Percentiles rank a stretch among this genome's conserved stretches.
These are phyloP conservation scores for Halteria grandinella DNA, from an alignment of 73 alveolate species.

Conservation along the genomic window DNA sequence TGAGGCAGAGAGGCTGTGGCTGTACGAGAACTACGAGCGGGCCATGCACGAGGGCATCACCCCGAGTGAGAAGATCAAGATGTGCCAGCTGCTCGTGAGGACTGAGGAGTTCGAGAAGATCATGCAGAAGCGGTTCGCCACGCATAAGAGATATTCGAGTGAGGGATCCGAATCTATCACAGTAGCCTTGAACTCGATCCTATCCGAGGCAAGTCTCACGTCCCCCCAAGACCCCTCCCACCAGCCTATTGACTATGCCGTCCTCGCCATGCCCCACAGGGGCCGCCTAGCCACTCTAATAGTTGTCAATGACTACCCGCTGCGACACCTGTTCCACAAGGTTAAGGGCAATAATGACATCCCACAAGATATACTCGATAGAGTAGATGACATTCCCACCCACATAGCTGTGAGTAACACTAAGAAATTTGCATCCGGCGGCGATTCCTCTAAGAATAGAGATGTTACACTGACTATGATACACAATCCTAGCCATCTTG, in stretches of 20 bases:
- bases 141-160: constrained; percentile 84
- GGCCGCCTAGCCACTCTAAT: constrained; percentile 76
- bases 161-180: constrained; percentile 84
- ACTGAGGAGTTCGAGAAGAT: constrained; percentile 80
- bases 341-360: constrained; percentile 78
- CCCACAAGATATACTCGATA: constrained; percentile 68
- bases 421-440: constrained; percentile 56
- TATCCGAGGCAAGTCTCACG: constrained; percentile 76
- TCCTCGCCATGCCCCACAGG: constrained; percentile 86
- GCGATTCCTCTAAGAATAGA: constrained; percentile 63
- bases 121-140: constrained; percentile 74
- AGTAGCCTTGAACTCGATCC: constrained; percentile 71
- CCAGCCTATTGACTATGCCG: constrained; percentile 71
- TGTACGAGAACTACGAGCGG: constrained; percentile 76
- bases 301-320: constrained; percentile 72
- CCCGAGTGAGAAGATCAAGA: constrained; percentile 69
- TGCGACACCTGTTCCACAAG: constrained; percentile 71
- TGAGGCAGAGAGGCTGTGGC: constrained; percentile 83
- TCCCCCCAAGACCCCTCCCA: too few species aligned
- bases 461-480: constrained; percentile 77
- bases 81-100: constrained; percentile 35
- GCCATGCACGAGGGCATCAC: constrained; percentile 57
- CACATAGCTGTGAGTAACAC: constrained; percentile 77
- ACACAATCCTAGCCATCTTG: constrained; percentile 91
- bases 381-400: constrained; percentile 81